Conservation (phyloP, 768 basidiomycete species). For the Suillus ampliporus region DNA sequence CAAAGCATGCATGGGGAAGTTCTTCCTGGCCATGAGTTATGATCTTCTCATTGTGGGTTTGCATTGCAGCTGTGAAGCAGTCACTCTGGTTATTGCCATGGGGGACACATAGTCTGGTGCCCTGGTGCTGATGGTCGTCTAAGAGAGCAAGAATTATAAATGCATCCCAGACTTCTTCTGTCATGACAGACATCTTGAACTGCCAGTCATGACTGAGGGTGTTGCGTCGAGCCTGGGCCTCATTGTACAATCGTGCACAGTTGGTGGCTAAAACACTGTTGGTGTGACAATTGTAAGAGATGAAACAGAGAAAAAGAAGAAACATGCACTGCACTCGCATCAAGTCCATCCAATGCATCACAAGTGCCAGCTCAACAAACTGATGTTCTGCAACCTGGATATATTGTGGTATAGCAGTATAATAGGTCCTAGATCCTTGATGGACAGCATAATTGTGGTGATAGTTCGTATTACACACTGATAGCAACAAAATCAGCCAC, state of each 20-base stretch:
- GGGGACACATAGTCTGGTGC: background rate
- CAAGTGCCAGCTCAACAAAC: background rate
- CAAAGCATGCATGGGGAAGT: too few species aligned
- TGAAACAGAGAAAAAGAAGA: background rate
- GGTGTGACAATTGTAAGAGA: too few species aligned
- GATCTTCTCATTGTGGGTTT: background rate
- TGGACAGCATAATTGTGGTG: background rate
- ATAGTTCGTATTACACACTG: background rate
- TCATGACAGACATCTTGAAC: background rate
- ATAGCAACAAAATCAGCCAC: background rate
- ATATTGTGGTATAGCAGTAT: background rate
- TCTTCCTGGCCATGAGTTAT: background rate
- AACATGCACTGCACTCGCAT: background rate
- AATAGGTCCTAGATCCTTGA: background rate
- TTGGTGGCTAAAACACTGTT: background rate
- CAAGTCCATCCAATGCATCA: background rate
- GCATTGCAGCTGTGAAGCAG: background rate
- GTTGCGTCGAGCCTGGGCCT: background rate
- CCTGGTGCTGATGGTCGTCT: background rate
- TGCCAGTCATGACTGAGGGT: background rate
- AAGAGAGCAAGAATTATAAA: background rate
- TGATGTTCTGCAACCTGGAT: background rate
- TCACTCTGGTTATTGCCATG: background rate
- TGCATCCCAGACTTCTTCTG: background rate
- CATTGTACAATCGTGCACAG: background rate